phyloP scores from a whole-genome alignment of 2,329 filamentous ascomycete species.

The Xylaria sp. region DNA sequence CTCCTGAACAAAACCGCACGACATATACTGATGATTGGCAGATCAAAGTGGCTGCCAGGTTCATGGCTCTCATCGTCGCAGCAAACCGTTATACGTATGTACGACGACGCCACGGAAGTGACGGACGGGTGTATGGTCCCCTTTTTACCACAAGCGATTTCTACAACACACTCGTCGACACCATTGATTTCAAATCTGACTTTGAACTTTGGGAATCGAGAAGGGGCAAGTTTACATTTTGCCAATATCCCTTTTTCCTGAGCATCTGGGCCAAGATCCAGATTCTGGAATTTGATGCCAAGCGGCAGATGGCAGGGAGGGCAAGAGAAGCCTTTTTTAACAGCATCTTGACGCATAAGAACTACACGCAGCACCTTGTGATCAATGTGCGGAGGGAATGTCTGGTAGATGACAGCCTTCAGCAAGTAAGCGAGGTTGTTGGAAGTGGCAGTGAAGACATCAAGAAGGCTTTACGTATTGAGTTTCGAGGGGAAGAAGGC shows the following conservation, averaged over 20 bases:
- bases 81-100: constrained; percentile 73
- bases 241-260: constrained; percentile 90
- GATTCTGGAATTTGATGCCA: constrained; percentile 88
- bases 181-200: constrained; percentile 84
- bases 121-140: constrained; percentile 65
- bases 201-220: constrained; percentile 89
- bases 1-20: constrained; percentile 63
- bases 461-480: constrained; percentile 88
- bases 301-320: constrained; percentile 88
- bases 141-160: constrained; percentile 84
- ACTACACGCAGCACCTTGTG: constrained; percentile 80
- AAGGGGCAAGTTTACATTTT: constrained; percentile 82
- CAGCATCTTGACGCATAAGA: constrained; percentile 80
- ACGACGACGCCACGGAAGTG: constrained; percentile 51
- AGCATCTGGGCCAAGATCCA: constrained; percentile 94
- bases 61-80: constrained; percentile 83
- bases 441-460: constrained; percentile 84
- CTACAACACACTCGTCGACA: constrained; percentile 87
- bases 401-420: constrained; percentile 87
- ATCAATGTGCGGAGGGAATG: constrained; percentile 85
- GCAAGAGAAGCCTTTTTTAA: constrained; percentile 92
- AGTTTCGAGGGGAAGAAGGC: constrained; percentile 89
- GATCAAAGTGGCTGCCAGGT: constrained; percentile 80
- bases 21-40: constrained; percentile 88
- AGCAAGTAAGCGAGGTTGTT: constrained; percentile 84